phyloP scores from a whole-genome alignment of 1,139 yeast genomes.

The Zygoascus hellenicus region DNA sequence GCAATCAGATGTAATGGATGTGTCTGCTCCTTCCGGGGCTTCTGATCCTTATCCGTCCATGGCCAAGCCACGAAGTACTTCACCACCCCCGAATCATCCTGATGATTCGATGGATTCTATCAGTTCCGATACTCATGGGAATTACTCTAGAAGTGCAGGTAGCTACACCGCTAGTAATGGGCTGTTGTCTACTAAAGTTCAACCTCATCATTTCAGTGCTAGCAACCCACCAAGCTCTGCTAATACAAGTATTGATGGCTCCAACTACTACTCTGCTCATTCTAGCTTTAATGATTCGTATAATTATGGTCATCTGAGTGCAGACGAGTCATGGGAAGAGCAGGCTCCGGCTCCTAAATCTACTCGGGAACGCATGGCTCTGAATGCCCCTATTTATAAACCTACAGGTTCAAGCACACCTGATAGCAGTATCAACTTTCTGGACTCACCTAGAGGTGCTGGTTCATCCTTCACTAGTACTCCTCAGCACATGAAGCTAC shows the following conservation, averaged over 20 bases:
- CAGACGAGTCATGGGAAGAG: not conserved
- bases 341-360: not conserved
- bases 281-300: conserved; percentile 2
- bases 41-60: conserved; percentile 34
- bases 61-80: conserved; percentile 22
- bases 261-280: conserved; percentile 8
- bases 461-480: conserved; percentile 11
- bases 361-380: conserved; percentile 12
- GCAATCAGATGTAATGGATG: conserved; percentile 15
- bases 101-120: not conserved
- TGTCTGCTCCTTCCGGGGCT: conserved; percentile 11
- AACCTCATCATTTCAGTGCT: not conserved
- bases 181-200: not conserved
- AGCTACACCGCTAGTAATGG: not conserved
- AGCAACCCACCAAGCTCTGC: conserved; percentile 8
- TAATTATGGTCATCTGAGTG: not conserved
- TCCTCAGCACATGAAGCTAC: conserved; percentile 15
- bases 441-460: not conserved
- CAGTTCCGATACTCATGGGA: not conserved
- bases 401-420: not conserved
- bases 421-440: not conserved
- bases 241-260: conserved; percentile 1
- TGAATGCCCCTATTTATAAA: conserved; percentile 14
- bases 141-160: not conserved
- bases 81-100: conserved; percentile 6